phyloP scores from a whole-genome alignment of 306 rosid genomes.

The Rosa lucieae region DNA sequence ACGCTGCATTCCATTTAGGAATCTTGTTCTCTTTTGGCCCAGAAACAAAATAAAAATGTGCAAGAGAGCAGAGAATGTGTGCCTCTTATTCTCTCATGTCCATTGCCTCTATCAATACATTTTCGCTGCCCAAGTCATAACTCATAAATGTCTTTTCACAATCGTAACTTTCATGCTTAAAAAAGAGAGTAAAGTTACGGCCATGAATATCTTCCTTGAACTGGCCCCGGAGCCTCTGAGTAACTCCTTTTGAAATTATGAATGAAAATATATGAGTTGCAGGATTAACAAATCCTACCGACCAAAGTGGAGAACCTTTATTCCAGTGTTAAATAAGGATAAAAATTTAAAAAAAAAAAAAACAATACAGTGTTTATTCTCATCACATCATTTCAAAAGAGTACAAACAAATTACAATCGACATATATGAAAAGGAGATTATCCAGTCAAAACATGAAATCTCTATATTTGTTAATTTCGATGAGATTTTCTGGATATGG shows the following conservation, averaged over 20 bases:
- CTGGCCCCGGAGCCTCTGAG: too few species aligned
- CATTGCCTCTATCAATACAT: background rate
- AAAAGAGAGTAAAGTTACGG: background rate
- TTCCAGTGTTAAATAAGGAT: background rate
- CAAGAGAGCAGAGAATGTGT: background rate
- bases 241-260: too few species aligned
- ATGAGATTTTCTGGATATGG: slow-evolving; percentile 11
- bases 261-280: background rate
- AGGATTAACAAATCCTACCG: background rate
- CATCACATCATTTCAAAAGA: background rate
- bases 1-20: background rate
- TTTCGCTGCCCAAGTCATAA: background rate
- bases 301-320: background rate
- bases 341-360: too few species aligned
- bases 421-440: background rate
- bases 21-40: background rate
- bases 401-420: slow-evolving; percentile 18
- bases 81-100: background rate
- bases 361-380: background rate
- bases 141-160: background rate
- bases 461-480: background rate
- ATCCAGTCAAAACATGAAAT: slow-evolving; percentile 25
- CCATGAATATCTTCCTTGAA: too few species aligned
- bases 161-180: background rate
- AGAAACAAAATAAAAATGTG: background rate